Base-by-base conservation (phyloP, 2,329 filamentous ascomycete species). In the Fusarium liriodendri region DNA sequence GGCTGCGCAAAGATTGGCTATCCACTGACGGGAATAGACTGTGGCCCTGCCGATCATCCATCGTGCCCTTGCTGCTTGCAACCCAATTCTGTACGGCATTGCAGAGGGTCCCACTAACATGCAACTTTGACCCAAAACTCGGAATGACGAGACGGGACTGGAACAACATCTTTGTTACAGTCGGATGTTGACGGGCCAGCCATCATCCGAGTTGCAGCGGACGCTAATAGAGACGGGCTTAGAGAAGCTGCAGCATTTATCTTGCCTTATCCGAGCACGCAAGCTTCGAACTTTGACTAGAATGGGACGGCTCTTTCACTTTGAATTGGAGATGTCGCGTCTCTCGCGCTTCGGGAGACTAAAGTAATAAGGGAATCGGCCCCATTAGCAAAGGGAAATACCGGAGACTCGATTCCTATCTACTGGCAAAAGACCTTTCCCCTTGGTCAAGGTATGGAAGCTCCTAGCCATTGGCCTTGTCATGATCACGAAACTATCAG, bases 21-120 rank as follows among this genome's bases (percentile, higher is more conserved):
- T 54, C 40, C 62, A 72, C 65, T 59, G 62, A 67, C 38, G 61
- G 35, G 22, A 25, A 57, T 29, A 64, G 25, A 42, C 45, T 32
- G 22, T 61, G 64, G 65, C 63, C 62, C 67, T 71, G 66, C 52
- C 54, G 33, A 66, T 47, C 37, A 62, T 47, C 25, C 32, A 62
- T 18, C 22, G 32, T 42, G 33, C 64, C 58, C 59, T 47, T 52
- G 50, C 61, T 63, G 60, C 57, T 52, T 61, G 66, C 50, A 57
- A 60, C 61, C 63, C 57, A 33, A 47, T 55, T 64, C 63, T 61
- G 64, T 45, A 35, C 40, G 27, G 54, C 54, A 65, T 69, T 22
- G 37, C 61, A 74, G 38, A 55, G 45, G n/a, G 52, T 42, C 52
- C 71, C 69, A 72, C 64, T 40, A 66, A 50, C 57, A 61, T 27